phyloP scores from a whole-genome alignment of 345 rosid genomes.

The Eutrema japonicum region DNA sequence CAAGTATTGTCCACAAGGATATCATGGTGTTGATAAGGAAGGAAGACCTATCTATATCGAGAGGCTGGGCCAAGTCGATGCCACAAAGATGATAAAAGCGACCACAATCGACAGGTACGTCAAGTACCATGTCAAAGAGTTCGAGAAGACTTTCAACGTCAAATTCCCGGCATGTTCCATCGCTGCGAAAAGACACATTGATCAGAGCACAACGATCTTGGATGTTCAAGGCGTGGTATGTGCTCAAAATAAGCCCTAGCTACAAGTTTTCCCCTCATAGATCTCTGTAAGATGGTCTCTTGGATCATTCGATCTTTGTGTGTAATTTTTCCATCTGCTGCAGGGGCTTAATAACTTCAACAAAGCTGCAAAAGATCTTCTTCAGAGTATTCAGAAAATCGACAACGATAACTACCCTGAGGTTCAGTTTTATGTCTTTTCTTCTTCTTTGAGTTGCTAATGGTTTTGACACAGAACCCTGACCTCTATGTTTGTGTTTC shows the following conservation, averaged over 20 bases:
- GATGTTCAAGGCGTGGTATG: slow-evolving; percentile 97
- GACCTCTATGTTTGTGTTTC: not conserved
- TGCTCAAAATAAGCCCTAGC: not conserved
- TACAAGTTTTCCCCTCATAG: not conserved
- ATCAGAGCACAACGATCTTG: slow-evolving; percentile 90
- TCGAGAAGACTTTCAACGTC: slow-evolving; percentile 70
- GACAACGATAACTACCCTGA: slow-evolving; percentile 89
- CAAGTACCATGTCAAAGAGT: slow-evolving; percentile 85
- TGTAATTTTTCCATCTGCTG: not conserved
- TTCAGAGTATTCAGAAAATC: slow-evolving; percentile 67
- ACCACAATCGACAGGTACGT: slow-evolving; percentile 80
- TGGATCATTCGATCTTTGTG: slow-evolving; percentile 17
- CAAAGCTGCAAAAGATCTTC: slow-evolving; percentile 82
- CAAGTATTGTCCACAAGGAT: slow-evolving; percentile 83
- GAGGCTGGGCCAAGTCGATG: slow-evolving; percentile 78
- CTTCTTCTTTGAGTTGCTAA: slow-evolving; percentile 2
- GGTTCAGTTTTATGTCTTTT: slow-evolving; percentile 45
- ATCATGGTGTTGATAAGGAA: slow-evolving; percentile 93
- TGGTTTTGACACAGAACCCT: slow-evolving; percentile 23
- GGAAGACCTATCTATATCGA: slow-evolving; percentile 87
- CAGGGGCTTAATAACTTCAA: slow-evolving; percentile 80
- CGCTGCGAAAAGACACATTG: slow-evolving; percentile 74
- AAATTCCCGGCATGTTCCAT: slow-evolving; percentile 86
- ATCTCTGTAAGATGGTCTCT: not conserved
- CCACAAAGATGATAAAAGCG: slow-evolving; percentile 78